Conservation (phyloP, 2,329 filamentous ascomycete species). For the Periconia sp. region DNA sequence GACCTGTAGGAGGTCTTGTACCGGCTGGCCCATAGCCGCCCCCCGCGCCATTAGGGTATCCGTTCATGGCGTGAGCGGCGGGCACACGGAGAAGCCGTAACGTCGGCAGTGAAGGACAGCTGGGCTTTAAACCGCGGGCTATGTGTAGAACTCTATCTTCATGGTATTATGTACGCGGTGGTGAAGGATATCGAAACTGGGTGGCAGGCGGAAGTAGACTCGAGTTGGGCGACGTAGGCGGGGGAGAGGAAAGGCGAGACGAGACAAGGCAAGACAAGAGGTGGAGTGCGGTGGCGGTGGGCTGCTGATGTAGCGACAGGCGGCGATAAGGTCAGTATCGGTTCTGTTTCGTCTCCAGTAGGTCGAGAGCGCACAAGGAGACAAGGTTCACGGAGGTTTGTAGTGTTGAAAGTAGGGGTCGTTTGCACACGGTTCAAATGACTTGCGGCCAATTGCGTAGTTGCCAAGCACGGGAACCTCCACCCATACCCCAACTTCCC, state of each 20-base stretch:
- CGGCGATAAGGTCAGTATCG: not conserved
- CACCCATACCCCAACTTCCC: no score
- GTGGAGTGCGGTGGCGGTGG: not conserved
- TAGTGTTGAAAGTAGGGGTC: not conserved
- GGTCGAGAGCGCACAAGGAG: not conserved
- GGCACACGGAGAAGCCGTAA: constrained; percentile 12
- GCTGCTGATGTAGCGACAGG: not conserved
- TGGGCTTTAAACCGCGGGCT: constrained; percentile 42
- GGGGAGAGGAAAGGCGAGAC: not conserved
- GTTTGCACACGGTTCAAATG: no score
- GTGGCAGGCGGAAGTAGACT: not conserved
- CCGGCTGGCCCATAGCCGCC: constrained; percentile 27
- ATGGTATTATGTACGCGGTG: not conserved
- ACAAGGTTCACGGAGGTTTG: not conserved
- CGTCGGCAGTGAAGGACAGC: constrained; percentile 38
- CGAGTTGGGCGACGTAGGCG: not conserved
- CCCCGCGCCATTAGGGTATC: constrained; percentile 28
- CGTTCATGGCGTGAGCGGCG: constrained; percentile 33
- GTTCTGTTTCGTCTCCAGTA: not conserved
- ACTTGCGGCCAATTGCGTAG: no score
- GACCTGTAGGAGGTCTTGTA: constrained; percentile 14
- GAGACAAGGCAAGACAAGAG: not conserved
- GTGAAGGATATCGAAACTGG: not conserved
- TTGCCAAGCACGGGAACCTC: no score
- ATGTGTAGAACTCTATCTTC: constrained; percentile 10